A percentile compares a stretch with the other conserved stretches of the same genome.
Conservation (phyloP, 2,329 filamentous ascomycete genomes). For the Epichloe hybrida region DNA sequence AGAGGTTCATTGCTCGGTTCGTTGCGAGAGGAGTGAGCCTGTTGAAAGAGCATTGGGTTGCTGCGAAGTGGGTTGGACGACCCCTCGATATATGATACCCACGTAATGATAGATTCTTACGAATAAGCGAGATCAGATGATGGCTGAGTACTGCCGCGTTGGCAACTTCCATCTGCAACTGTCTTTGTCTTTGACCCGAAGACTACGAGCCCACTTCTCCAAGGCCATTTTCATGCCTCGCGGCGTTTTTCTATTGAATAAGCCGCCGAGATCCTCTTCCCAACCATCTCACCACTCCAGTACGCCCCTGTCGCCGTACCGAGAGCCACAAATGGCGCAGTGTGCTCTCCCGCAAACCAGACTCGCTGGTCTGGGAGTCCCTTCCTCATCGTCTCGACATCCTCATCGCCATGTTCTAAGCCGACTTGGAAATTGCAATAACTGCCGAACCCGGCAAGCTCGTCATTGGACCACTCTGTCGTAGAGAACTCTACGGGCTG, state of each 20-base stretch:
- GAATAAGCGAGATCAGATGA: neutral
- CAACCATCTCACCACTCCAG: slow-evolving; percentile 77
- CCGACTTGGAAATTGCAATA: slow-evolving; percentile 80
- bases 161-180: neutral
- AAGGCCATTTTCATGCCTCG: neutral
- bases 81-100: too few relatives aligned
- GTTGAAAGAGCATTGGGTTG: too few relatives aligned
- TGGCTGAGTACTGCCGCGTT: neutral
- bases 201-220: neutral
- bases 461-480: slow-evolving; percentile 67
- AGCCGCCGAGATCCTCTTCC: slow-evolving; percentile 43
- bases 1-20: too few relatives aligned
- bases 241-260: slow-evolving; percentile 26
- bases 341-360: slow-evolving; percentile 87
- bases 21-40: too few relatives aligned
- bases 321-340: slow-evolving; percentile 74
- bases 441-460: slow-evolving; percentile 66
- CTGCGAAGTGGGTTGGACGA: too few relatives aligned
- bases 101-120: neutral
- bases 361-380: slow-evolving; percentile 54
- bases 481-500: slow-evolving; percentile 49
- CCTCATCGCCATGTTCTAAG: slow-evolving; percentile 52
- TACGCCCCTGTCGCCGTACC: slow-evolving; percentile 86
- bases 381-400: slow-evolving; percentile 51
- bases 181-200: neutral